Base-by-base conservation (phyloP, 164 flowering plant genomes). In the Chimonanthus praecox region DNA sequence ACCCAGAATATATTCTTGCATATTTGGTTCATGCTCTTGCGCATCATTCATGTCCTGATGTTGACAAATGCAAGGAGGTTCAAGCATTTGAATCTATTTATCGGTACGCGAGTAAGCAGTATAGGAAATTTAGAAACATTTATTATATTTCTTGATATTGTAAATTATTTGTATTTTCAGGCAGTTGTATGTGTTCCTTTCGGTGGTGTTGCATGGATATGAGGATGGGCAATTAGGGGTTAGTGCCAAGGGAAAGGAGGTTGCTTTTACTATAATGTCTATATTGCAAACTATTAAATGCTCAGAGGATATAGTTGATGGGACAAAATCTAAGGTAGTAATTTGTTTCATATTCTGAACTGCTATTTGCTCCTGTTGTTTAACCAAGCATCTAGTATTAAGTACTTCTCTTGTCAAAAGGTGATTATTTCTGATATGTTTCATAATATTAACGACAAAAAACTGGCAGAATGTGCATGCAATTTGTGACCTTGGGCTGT, bases 1-100 rank as follows among this genome's bases (percentile, higher is more conserved):
- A 92, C 81, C 97, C 98, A 47, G 98, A 92, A 77, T 80, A 81
- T 77, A 87, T 94, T 47, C 85, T 94, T 33, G 86, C 97, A 46
- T 88, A 87, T 83, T 74, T 90, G 84, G 88, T 95, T 74, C 97
- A 94, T 82, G 82, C 87, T 45, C 88, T 95, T 82, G 97, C 98
- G 70, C 97, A 95, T 84, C 89, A 86, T 80, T 80, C 90, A 58
- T 93, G 87, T 75, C 98, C 99, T 65, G 71, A 86, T 82, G 64
- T 85, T 73, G 92, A 88, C 73, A 88, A 88, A 73, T 85, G 92
- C 87, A 86, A 80, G 73, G 94, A 93, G 78, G 87, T 87, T 67
- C 78, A 88, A 80, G 84, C 81, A 72, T 92, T 74, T 85, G 98
- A 93, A 76, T 72, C 80, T 13, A 78, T 87, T 80, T 95, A 92